These are phyloP conservation scores for Gossypium davidsonii DNA, from an alignment of 441 rosid genomes.

Conservation along the genomic window DNA sequence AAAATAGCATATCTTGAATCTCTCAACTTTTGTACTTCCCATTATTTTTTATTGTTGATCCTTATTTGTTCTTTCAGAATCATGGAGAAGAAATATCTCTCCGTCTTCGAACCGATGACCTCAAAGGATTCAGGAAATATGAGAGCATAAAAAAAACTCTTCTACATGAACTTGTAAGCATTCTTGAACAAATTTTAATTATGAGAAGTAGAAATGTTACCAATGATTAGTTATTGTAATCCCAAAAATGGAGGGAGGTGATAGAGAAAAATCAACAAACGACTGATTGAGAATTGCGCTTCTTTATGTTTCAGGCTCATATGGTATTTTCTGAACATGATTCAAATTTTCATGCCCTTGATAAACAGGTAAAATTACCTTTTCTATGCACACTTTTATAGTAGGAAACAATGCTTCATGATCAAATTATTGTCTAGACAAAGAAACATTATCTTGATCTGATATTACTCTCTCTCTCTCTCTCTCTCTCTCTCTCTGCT, in stretches of 20 bases:
- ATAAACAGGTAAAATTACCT: conserved; percentile 60
- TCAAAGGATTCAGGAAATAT: conserved; percentile 88
- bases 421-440: conserved; percentile 8
- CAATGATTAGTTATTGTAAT: neutral
- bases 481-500: neutral
- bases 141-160: conserved; percentile 87
- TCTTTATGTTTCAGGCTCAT: conserved; percentile 65
- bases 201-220: neutral
- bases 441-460: conserved; percentile 9
- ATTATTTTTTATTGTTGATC: conserved; percentile 9
- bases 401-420: neutral
- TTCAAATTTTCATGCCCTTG: conserved; percentile 72
- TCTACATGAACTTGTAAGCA: conserved; percentile 86
- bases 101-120: conserved; percentile 96
- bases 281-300: conserved; percentile 5
- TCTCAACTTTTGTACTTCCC: neutral
- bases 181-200: neutral
- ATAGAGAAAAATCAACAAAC: neutral
- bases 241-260: neutral
- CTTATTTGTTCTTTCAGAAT: conserved; percentile 46
- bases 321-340: conserved; percentile 92
- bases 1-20: neutral
- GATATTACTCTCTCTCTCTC: neutral
- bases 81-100: conserved; percentile 94
- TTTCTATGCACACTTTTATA: neutral